Conservation (phyloP, 139 green algal genomes). For the Chlorella ohadii region DNA sequence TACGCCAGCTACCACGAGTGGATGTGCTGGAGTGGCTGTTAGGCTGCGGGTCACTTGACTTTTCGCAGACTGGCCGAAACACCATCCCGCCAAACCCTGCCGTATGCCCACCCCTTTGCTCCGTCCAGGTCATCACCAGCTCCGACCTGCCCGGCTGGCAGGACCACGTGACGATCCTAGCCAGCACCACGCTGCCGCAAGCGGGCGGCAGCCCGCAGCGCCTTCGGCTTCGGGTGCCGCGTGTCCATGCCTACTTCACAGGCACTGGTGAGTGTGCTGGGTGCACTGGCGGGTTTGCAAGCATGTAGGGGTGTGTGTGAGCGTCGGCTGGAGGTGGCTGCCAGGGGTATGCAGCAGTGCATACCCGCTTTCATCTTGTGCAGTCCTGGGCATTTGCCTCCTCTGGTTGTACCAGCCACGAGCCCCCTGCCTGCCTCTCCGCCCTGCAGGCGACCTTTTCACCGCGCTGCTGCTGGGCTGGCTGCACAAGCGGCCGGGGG, state of each 20-base stretch:
- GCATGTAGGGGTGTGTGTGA: too few species aligned
- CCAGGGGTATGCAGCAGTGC: too few species aligned
- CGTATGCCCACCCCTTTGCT: not conserved
- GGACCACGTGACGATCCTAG: slow-evolving; percentile 69
- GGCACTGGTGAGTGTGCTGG: too few species aligned
- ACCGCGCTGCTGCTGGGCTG: slow-evolving; percentile 77
- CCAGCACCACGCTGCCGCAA: slow-evolving; percentile 67
- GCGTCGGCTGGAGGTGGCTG: too few species aligned
- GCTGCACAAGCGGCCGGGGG: slow-evolving; percentile 58
- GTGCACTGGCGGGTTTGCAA: slow-evolving; percentile 65
- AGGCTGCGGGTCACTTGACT: too few species aligned
- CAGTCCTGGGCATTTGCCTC: too few species aligned
- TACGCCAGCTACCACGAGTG: too few species aligned
- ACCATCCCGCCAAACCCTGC: too few species aligned
- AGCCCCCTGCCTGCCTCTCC: not conserved
- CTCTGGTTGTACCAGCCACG: too few species aligned
- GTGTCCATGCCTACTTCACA: slow-evolving; percentile 81
- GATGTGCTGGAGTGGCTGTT: too few species aligned
- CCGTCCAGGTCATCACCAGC: slow-evolving; percentile 64
- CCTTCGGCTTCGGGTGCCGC: slow-evolving; percentile 60
- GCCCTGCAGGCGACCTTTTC: slow-evolving; percentile 71
- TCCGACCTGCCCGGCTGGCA: slow-evolving; percentile 23
- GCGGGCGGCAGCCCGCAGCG: slow-evolving; percentile 22
- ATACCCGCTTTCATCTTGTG: too few species aligned
- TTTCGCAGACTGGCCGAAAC: too few species aligned